Evolutionary conservation across 2,329 filamentous ascomycete genomes (phyloP).

Genomic region (Pseudopithomyces chartarum): DNA sequence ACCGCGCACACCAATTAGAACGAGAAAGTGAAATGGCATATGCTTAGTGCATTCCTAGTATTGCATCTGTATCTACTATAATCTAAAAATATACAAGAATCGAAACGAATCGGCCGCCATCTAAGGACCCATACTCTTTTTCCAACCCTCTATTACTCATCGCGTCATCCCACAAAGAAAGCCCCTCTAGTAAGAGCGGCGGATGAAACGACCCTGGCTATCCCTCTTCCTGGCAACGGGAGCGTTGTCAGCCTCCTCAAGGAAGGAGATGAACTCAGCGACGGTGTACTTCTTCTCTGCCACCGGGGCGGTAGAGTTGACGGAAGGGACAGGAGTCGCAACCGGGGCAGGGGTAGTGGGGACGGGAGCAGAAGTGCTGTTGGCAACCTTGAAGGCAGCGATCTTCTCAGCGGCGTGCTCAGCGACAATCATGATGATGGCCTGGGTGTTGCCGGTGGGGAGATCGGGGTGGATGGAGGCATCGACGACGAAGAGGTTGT

Average conservation of each 20-base stretch:
- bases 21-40: too few relatives aligned
- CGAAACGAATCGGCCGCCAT: constrained; percentile 1
- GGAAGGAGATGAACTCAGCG: constrained; percentile 1
- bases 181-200: neutral
- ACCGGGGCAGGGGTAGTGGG: neutral
- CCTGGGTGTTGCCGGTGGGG: constrained; percentile 37
- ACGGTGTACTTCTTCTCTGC: constrained; percentile 3
- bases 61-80: constrained; percentile 12
- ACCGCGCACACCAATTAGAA: too few relatives aligned
- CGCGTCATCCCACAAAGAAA: neutral
- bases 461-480: constrained; percentile 48
- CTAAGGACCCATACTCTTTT: neutral
- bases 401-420: constrained; percentile 35
- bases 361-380: neutral
- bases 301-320: neutral
- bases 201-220: neutral
- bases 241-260: constrained; percentile 2
- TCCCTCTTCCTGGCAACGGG: constrained; percentile 1
- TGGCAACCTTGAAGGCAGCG: constrained; percentile 21
- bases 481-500: constrained; percentile 50
- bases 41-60: neutral
- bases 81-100: constrained; percentile 17
- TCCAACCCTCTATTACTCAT: neutral
- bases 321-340: neutral
- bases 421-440: constrained; percentile 28